Base-by-base conservation (phyloP, 192 early-diverging fungal genomes). In the Spizellomyces punctatus region DNA sequence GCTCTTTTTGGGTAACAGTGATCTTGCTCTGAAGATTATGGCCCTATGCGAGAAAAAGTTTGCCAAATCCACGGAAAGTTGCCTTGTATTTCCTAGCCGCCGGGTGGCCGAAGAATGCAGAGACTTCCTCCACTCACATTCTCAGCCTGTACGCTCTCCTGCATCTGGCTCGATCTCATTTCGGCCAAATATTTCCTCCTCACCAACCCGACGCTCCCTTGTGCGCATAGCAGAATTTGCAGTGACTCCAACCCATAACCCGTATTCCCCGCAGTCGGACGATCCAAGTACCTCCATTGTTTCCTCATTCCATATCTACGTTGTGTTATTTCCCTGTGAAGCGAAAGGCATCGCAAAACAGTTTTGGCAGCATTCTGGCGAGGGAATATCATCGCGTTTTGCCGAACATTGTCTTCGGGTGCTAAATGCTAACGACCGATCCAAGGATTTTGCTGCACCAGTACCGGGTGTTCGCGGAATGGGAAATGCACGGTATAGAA, bases 301-400 rank as follows among this genome's bases (percentile, higher is more conserved):
- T 12, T 44, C 43, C 21, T 48, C 79, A 17, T 81, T 80, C 4
- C 81, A 90, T 54, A 72, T 87, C 46, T 81, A 86, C 76, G 78
- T 80, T 57, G 87, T 95, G 10, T 68, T 96, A 52, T 94, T 97
- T 75, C 92, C 92, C 1, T 78, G n/a, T 46, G 83, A 86, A 6
- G 82, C 85, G 45, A 87, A 86, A 54, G 60, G 81, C 10, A 71
- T 93, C 47, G 96, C 91, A n/a, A 97, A 98, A 76, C 89, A 88
- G 82, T 96, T 90, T 74, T 99, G 96, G 96, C 95, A 98, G 81
- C 96, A 99, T 77, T 77, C 93, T 6, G 96, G 96, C 36, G 92
- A 93, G 52, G 92, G 89, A 54, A 86, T 99, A 41, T 90, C 92
- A 1, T 93, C 93, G 5, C 88, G 96, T 46, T 85, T 92, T 78